Conservation (phyloP, 2,329 filamentous ascomycete genomes). For the Lachnellula suecica region DNA sequence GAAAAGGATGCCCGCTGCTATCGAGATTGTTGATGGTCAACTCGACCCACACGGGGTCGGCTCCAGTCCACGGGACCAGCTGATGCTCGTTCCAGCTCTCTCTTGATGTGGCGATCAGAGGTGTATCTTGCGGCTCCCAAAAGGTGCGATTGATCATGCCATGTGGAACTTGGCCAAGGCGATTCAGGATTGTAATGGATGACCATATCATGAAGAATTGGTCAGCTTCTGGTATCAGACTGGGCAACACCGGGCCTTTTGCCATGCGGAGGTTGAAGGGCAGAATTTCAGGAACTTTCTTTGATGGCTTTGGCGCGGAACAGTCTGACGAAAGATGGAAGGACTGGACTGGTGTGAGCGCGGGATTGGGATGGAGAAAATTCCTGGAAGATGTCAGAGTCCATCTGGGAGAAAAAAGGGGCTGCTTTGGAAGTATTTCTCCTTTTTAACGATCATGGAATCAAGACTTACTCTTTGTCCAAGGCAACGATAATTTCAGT, state of each 20-base stretch:
- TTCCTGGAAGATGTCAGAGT: too few relatives aligned
- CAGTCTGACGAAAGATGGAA: not conserved
- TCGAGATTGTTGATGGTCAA: slow-evolving; percentile 50
- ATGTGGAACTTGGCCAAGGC: slow-evolving; percentile 33
- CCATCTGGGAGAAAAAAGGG: too few relatives aligned
- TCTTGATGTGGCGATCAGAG: slow-evolving; percentile 34
- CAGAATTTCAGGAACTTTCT: slow-evolving; percentile 10
- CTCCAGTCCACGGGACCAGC: slow-evolving; percentile 36
- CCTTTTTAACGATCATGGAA: too few relatives aligned
- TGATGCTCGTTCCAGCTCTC: slow-evolving; percentile 38
- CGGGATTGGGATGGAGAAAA: not conserved
- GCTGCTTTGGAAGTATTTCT: too few relatives aligned
- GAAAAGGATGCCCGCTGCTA: slow-evolving; percentile 48
- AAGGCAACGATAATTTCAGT: slow-evolving; percentile 17
- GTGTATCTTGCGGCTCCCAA: slow-evolving; percentile 33
- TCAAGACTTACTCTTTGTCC: slow-evolving; percentile 28
- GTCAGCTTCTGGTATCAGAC: slow-evolving; percentile 31
- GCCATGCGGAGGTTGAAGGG: slow-evolving; percentile 19
- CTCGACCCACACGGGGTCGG: slow-evolving; percentile 42
- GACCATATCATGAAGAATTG: slow-evolving; percentile 43
- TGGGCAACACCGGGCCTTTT: slow-evolving; percentile 1
- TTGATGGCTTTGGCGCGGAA: not conserved
- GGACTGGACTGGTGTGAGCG: not conserved
- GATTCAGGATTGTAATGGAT: slow-evolving; percentile 42
- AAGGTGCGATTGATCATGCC: not conserved